These are phyloP conservation scores for Phaeomoniella chlamydospora DNA, from an alignment of 2,329 filamentous ascomycete species.

Conservation along the genomic window DNA sequence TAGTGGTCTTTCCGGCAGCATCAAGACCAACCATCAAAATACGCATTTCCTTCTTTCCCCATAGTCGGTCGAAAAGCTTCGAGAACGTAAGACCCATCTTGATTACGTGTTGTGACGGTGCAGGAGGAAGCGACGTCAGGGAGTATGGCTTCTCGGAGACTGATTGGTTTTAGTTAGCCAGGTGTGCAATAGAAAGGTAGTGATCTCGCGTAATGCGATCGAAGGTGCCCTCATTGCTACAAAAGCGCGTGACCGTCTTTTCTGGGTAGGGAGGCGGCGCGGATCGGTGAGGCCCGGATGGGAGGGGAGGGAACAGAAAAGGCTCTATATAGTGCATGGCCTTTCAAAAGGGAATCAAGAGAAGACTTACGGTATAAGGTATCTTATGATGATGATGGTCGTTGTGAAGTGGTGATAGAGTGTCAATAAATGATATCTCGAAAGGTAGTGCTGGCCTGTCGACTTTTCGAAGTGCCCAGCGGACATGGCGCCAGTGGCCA, in stretches of 20 bases:
- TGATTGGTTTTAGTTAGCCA: neutral
- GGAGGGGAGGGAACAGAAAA: neutral
- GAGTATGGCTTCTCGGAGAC: neutral
- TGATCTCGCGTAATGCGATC: too few relatives aligned
- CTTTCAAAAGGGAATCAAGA: neutral
- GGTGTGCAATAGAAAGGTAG: too few relatives aligned
- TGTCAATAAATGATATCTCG: neutral
- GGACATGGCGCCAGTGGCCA: neutral
- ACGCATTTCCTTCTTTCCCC: slow-evolving; percentile 99
- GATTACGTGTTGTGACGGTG: slow-evolving; percentile 30
- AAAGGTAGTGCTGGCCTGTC: neutral
- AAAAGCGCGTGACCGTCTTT: neutral
- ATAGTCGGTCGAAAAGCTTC: slow-evolving; percentile 89
- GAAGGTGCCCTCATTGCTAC: too few relatives aligned
- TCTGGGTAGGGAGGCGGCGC: neutral
- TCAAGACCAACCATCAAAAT: slow-evolving; percentile 99
- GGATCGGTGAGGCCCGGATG: neutral
- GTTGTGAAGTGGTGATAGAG: neutral
- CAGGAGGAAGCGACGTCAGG: slow-evolving; percentile 2
- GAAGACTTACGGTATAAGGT: neutral
- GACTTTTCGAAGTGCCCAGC: neutral
- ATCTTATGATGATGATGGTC: neutral
- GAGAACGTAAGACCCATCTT: slow-evolving; percentile 94
- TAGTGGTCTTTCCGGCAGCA: slow-evolving; percentile 98
- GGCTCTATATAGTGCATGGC: neutral